phyloP scores from a whole-genome alignment of 2,329 filamentous ascomycete genomes.

The Xylaria sp. region DNA sequence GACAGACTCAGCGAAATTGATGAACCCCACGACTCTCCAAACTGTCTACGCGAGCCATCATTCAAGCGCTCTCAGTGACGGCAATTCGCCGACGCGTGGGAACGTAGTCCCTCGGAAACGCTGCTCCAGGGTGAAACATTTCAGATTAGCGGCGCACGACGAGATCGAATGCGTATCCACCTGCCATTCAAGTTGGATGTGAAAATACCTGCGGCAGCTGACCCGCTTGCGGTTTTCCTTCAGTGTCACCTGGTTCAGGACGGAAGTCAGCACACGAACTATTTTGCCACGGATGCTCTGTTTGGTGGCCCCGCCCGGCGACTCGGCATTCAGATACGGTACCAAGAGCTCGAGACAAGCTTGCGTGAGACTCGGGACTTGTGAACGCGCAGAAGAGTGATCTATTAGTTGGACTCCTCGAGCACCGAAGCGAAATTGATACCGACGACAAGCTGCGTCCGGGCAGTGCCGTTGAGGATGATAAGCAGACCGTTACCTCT shows the following conservation, averaged over 20 bases:
- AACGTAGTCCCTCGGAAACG: conserved; percentile 5
- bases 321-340: conserved; percentile 5
- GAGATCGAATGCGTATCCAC: conserved; percentile 6
- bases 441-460: background rate
- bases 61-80: conserved; percentile 5
- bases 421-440: background rate
- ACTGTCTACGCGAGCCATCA: conserved; percentile 5
- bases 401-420: conserved; percentile 15
- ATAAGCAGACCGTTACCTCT: background rate
- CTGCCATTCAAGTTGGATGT: conserved; percentile 4
- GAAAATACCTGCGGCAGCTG: conserved; percentile 4
- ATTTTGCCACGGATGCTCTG: conserved; percentile 5
- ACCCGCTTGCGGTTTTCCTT: conserved; percentile 4
- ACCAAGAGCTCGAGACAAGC: conserved; percentile 7
- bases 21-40: conserved; percentile 7
- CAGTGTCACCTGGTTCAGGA: conserved; percentile 5
- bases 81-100: conserved; percentile 4
- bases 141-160: conserved; percentile 2
- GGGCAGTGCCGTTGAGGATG: background rate
- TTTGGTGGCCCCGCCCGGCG: conserved; percentile 2
- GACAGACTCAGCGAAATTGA: conserved; percentile 19
- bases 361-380: conserved; percentile 8
- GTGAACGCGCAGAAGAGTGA: conserved; percentile 16
- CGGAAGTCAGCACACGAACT: conserved; percentile 5
- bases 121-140: conserved; percentile 4